Conservation (phyloP, 202 grass and related monocot species). For the Panicum virgatum region DNA sequence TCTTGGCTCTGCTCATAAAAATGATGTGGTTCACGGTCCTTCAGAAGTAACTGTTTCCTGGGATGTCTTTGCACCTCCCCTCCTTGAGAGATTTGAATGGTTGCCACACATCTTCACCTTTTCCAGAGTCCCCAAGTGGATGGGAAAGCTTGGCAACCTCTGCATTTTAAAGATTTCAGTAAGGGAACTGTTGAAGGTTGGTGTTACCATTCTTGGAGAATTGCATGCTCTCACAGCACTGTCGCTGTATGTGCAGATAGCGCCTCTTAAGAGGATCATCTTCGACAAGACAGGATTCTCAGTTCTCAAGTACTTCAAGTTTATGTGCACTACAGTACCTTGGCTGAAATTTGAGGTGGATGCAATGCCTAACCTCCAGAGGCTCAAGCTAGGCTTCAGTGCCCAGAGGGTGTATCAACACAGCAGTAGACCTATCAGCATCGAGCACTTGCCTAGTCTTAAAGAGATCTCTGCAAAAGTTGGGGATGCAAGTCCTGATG, state of each 20-base stretch:
- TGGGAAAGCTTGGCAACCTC: background rate
- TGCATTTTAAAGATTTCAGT: background rate
- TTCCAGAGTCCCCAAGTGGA: slow-evolving; percentile 13
- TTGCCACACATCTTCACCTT: background rate
- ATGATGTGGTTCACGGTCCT: background rate
- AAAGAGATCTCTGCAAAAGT: background rate
- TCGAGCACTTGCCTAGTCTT: background rate
- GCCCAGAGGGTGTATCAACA: background rate
- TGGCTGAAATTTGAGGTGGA: background rate
- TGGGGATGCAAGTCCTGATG: background rate
- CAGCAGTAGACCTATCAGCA: background rate
- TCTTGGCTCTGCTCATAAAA: background rate
- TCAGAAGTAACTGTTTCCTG: background rate
- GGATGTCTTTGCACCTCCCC: background rate
- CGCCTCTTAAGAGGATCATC: background rate
- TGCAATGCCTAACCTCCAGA: background rate
- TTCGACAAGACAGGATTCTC: background rate
- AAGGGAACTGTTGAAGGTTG: background rate
- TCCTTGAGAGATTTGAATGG: background rate
- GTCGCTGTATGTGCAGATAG: background rate
- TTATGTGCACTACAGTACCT: background rate
- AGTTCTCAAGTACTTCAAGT: background rate
- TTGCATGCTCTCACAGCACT: background rate
- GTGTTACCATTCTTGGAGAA: background rate
- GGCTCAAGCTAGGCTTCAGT: slow-evolving; percentile 6